Conservation (phyloP, 768 basidiomycete genomes). For the Filobasidium floriforme region DNA sequence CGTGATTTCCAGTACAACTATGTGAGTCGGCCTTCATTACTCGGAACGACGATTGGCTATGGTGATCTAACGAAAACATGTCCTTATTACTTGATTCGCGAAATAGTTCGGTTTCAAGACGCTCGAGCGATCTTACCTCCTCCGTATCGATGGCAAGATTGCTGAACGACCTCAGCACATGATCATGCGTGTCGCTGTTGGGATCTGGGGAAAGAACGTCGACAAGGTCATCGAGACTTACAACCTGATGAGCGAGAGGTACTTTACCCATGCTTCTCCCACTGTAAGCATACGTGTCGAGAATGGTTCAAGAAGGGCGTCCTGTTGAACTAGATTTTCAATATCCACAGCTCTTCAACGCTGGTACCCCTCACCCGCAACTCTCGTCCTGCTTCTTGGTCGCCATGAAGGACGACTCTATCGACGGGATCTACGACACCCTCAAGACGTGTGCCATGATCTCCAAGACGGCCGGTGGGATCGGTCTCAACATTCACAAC, state of each 20-base stretch:
- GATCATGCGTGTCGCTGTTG: conserved; percentile 99
- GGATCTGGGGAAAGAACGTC: conserved; percentile 84
- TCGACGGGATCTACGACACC: conserved; percentile 98
- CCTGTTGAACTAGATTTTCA: background rate
- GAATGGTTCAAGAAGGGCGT: background rate
- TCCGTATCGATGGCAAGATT: conserved; percentile 85
- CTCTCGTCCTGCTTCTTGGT: conserved; percentile 93
- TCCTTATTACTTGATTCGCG: too few species aligned
- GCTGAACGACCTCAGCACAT: conserved; percentile 98
- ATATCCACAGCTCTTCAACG: conserved; percentile 67
- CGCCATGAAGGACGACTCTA: conserved; percentile 96
- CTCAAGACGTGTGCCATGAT: conserved; percentile 98
- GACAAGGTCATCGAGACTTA: conserved; percentile 79
- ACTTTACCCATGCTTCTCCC: conserved; percentile 96
- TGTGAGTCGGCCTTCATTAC: conserved; percentile 50
- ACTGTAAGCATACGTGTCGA: conserved; percentile 45
- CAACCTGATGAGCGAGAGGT: conserved; percentile 93
- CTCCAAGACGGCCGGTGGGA: conserved; percentile 97
- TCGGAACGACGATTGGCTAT: too few species aligned
- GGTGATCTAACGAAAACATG: too few species aligned
- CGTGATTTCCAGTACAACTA: conserved; percentile 97
- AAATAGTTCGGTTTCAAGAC: conserved; percentile 97
- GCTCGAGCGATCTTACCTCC: conserved; percentile 91
- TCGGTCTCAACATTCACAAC: conserved; percentile 89
- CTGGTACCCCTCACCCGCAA: conserved; percentile 91